phyloP scores from a whole-genome alignment of 1,139 yeast species.

The Scheffersomyces cryptocercus region DNA sequence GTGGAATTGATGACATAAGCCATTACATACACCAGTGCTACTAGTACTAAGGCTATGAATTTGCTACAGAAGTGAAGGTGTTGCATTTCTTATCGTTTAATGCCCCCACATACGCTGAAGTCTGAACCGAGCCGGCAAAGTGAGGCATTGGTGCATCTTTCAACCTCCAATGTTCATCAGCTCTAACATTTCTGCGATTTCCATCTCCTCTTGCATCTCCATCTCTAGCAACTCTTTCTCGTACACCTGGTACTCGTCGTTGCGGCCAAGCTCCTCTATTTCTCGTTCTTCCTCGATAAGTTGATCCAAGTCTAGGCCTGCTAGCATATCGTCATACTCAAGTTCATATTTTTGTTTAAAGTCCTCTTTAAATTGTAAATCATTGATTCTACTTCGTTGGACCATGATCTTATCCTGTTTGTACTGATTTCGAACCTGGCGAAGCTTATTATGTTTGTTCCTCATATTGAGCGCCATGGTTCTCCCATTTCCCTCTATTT shows the following conservation, averaged over 20 bases:
- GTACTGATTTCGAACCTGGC: constrained; percentile 29
- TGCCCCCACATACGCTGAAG: too few species aligned
- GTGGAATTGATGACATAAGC: too few species aligned
- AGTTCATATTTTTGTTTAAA: constrained; percentile 15
- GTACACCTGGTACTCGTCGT: constrained; percentile 9
- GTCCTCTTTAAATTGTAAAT: constrained; percentile 23
- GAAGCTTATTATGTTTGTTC: constrained; percentile 29
- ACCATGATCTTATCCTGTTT: constrained; percentile 23
- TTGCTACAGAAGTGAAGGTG: too few species aligned
- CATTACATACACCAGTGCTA: too few species aligned
- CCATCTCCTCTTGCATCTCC: constrained; percentile 20
- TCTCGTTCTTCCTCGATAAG: constrained; percentile 34
- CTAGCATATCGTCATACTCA: constrained; percentile 17
- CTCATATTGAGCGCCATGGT: constrained; percentile 17
- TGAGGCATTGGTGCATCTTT: neutral
- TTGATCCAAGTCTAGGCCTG: constrained; percentile 26
- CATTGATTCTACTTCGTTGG: constrained; percentile 26
- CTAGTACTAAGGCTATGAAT: too few species aligned
- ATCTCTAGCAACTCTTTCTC: constrained; percentile 18
- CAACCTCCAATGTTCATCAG: neutral
- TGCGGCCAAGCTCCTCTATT: constrained; percentile 8
- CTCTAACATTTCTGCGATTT: constrained; percentile 20
- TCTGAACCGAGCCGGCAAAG: too few species aligned
- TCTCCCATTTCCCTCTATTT: neutral
- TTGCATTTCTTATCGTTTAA: too few species aligned